These are phyloP conservation scores for Recurvomyces mirabilis DNA, from an alignment of 495 filamentous ascomycete species.

Conservation along the genomic window DNA sequence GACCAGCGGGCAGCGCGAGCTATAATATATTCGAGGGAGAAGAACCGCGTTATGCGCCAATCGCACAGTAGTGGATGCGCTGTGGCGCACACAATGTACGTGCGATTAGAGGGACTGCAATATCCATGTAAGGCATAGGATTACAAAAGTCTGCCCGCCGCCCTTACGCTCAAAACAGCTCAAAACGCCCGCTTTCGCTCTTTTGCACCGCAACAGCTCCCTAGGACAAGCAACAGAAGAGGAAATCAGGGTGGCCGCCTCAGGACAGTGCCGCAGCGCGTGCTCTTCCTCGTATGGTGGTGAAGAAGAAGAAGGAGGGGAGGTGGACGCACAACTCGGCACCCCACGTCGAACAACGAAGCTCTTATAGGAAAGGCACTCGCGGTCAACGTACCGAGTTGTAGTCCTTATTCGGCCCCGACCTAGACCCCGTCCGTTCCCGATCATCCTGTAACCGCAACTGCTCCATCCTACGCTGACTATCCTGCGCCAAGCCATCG, in stretches of 20 bases:
- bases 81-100: too few species aligned
- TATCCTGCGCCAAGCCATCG: constrained; percentile 71
- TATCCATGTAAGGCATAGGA: too few species aligned
- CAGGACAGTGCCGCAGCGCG: neutral
- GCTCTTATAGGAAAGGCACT: neutral
- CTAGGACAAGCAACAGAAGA: neutral
- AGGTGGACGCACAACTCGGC: neutral
- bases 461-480: constrained; percentile 70
- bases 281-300: too few species aligned
- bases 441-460: constrained; percentile 70
- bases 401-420: constrained; percentile 19
- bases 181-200: too few species aligned
- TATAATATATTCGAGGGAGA: too few species aligned
- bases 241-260: neutral
- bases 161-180: too few species aligned
- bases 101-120: too few species aligned
- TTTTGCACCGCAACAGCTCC: neutral
- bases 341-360: neutral
- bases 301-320: neutral
- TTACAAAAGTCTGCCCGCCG: too few species aligned
- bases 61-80: too few species aligned
- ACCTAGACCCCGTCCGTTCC: constrained; percentile 37
- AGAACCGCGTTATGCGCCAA: too few species aligned
- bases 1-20: too few species aligned
- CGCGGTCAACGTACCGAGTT: constrained; percentile 37